Base-by-base conservation (phyloP, 2,329 filamentous ascomycete genomes). In the Blastomyces percursus region DNA sequence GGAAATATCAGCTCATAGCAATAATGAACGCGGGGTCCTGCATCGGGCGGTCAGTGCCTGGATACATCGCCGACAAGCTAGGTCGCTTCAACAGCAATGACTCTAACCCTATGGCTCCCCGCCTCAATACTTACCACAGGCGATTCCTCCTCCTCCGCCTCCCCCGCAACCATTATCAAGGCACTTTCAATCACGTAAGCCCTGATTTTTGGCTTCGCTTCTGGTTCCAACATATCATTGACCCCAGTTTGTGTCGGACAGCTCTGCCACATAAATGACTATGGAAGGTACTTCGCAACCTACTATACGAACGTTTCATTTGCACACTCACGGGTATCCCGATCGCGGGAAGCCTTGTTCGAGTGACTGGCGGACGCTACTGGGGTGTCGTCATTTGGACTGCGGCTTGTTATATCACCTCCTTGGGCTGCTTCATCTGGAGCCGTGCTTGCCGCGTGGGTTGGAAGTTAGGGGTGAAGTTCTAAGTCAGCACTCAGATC, bases 61-160 rank as follows among this genome's bases (percentile, higher is more conserved):
- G 82, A 2, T 77, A 78, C 30, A 63, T 84, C 14, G 82, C 78
- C 11, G 83, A 85, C 68, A 78, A 77, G 64, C 64, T 81, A 24
- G 83, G 82, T 2, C 77, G 78, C 7, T 83, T 79, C 73, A 84
- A 84, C 67, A 74, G 76, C 82, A 35, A 67, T 83, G 1, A 77
- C 79, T 12, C 73, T 86, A 0, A 81, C 78, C 35, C 71, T 87
- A 0, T 82, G 84, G 84, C 74, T 84, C 3, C 79, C 80, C 0
- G 79, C 77, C 14, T 24, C 21, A n/a, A 38, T 77, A 46, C 81
- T 85, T 14, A 80, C 80, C 0, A 80, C 82, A 1, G 62, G 65
- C 7, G 66, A 72, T 9, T 14, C 46, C 46, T 50, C 21, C 46
- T 50, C 46, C 21, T 50, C 21, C 46, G 27, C 46, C 21, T 50